Base-by-base conservation (phyloP, 257 asterid species). In the Lantana camara region DNA sequence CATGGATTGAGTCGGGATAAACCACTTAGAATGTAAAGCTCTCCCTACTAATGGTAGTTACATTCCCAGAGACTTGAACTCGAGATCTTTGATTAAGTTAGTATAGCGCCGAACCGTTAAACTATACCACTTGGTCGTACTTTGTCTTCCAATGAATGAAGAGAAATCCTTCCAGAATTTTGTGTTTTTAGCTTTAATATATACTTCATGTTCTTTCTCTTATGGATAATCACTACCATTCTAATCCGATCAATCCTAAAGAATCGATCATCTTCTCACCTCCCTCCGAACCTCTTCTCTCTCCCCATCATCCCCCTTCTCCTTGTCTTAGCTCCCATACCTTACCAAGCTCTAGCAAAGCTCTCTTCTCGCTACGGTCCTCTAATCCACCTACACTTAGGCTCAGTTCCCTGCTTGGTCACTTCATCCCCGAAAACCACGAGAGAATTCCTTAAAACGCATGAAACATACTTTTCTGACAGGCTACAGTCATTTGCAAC, bases 281-380 rank as follows among this genome's bases (percentile, higher is more conserved):
- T 73, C 44, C 96, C 95, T 13, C 95, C 90, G 0, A 82, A 85
- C 59, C 95, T 95, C 0, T 47, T 63, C 10, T 77, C 79, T 47
- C 45, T 84, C 14, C 96, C 95, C 0, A 67, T 89, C 67, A 83
- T 89, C 11, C 90, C 93, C 35, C 95, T n/a, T n/a, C n/a, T n/a
- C n/a, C n/a, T n/a, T n/a, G n/a, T n/a, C n/a, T n/a, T n/a, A n/a
- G n/a, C n/a, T 86, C n/a, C 95, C 7, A 80, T 84, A 50, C 95
- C 95, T 47, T 95, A 89, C 78, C 96, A 89, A 68, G 83, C 90
- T 65, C 79, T 89, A 53, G 83, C 83, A 54, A 81, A 32, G 30
- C 87, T 89, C 34, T 77, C 90, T 2, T 47, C 51, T n/a, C 73
- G 71, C 9, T 64, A 77, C n/a, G 96, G 95, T 32, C 85, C 87